Conservation (phyloP, 768 basidiomycete species). For the Saitozyma sp. region DNA sequence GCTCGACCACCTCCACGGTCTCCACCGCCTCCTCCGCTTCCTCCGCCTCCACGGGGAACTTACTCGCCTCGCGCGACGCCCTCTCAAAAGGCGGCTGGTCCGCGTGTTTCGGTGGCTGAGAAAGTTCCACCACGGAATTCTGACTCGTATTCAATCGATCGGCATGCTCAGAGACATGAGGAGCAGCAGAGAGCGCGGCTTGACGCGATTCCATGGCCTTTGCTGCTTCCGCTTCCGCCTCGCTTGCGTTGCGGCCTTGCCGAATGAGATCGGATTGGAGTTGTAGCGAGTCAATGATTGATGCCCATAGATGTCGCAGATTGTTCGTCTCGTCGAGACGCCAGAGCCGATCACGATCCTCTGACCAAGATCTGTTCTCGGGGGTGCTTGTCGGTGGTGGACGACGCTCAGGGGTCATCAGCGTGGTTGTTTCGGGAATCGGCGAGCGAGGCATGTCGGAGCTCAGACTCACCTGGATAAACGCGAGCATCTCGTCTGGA, state of each 20-base stretch:
- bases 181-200: too few species aligned
- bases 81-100: too few species aligned
- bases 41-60: too few species aligned
- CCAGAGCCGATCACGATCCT: constrained; percentile 6
- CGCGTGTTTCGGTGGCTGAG: too few species aligned
- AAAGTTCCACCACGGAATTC: too few species aligned
- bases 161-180: too few species aligned
- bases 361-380: constrained; percentile 7
- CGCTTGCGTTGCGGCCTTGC: background rate
- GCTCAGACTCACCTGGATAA: constrained; percentile 54
- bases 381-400: constrained; percentile 1
- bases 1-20: too few species aligned
- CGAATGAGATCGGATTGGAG: background rate
- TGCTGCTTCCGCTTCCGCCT: background rate
- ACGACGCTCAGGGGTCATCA: constrained; percentile 2
- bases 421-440: background rate
- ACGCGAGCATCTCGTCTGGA: constrained; percentile 59
- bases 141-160: too few species aligned
- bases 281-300: constrained; percentile 1
- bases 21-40: too few species aligned
- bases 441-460: too few species aligned
- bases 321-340: constrained; percentile 1
- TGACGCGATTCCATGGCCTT: too few species aligned
- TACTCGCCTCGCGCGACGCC: too few species aligned
- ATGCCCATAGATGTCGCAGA: constrained; percentile 15